Conservation (phyloP, 305 asterid species). For the Solanum hybrid region DNA sequence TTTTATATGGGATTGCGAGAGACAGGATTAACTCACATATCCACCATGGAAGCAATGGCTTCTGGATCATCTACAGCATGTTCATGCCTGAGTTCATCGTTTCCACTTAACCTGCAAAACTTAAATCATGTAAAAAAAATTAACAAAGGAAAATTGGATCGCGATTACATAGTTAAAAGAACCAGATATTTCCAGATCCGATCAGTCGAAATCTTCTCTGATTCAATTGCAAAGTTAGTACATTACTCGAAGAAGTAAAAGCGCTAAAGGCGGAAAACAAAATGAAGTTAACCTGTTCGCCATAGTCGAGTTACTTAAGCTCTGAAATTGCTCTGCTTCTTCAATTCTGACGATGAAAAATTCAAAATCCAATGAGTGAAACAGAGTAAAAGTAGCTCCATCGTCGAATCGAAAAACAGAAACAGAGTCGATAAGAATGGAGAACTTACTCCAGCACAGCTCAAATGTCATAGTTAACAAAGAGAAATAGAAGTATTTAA, state of each 20-base stretch:
- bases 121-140: neutral
- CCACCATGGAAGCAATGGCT: conserved; percentile 41
- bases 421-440: neutral
- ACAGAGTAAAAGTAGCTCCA: neutral
- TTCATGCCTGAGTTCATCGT: conserved; percentile 17
- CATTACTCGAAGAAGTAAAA: neutral
- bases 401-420: neutral
- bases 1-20: neutral
- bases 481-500: neutral
- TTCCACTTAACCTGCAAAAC: conserved; percentile 21
- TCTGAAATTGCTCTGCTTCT: conserved; percentile 15
- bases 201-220: neutral
- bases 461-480: neutral
- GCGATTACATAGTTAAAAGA: neutral
- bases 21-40: conserved; percentile 27
- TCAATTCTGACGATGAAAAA: conserved; percentile 14
- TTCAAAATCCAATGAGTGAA: neutral
- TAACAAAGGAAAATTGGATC: neutral
- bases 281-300: conserved; percentile 21
- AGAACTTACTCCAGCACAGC: neutral
- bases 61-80: conserved; percentile 41
- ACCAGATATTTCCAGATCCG: neutral
- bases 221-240: neutral
- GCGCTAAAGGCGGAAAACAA: neutral
- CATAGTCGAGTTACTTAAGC: conserved; percentile 22